Conservation (phyloP, 331 rosid species). For the Pyrus hybrid region DNA sequence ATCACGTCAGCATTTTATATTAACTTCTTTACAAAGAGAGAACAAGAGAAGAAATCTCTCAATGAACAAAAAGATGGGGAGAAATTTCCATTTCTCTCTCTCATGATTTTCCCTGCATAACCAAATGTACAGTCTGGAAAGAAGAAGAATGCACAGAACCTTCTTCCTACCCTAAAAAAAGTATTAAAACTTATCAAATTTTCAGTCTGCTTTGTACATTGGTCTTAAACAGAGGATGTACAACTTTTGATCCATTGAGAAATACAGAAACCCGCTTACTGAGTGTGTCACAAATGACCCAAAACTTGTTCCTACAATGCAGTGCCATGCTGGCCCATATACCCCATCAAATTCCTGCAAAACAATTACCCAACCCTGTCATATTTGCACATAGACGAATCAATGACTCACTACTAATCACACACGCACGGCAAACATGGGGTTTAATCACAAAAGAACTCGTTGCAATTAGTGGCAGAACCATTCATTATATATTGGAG, state of each 20-base stretch:
- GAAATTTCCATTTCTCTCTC: too few species aligned
- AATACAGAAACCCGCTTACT: slow-evolving; percentile 86
- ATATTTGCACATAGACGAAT: background rate
- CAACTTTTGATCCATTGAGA: slow-evolving; percentile 78
- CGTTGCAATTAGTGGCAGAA: background rate
- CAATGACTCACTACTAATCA: background rate
- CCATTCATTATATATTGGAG: background rate
- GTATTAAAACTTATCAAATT: background rate
- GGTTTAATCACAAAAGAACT: background rate
- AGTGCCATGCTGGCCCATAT: slow-evolving; percentile 99
- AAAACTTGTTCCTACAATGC: slow-evolving; percentile 92
- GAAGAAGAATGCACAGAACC: background rate
- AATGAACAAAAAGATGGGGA: too few species aligned
- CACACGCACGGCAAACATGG: accelerated
- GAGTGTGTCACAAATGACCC: slow-evolving; percentile 99
- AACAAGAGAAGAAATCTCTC: too few species aligned
- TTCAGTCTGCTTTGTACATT: slow-evolving; percentile 71
- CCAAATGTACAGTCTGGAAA: too few species aligned
- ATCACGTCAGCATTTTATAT: too few species aligned
- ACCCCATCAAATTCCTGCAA: slow-evolving; percentile 91
- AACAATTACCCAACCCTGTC: background rate
- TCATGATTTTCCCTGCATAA: too few species aligned
- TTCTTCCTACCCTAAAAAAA: slow-evolving; percentile 19
- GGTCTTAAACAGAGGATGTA: slow-evolving; percentile 78
- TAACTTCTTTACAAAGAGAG: too few species aligned